Conservation (phyloP, 305 asterid species). For the Rubia occidens region DNA sequence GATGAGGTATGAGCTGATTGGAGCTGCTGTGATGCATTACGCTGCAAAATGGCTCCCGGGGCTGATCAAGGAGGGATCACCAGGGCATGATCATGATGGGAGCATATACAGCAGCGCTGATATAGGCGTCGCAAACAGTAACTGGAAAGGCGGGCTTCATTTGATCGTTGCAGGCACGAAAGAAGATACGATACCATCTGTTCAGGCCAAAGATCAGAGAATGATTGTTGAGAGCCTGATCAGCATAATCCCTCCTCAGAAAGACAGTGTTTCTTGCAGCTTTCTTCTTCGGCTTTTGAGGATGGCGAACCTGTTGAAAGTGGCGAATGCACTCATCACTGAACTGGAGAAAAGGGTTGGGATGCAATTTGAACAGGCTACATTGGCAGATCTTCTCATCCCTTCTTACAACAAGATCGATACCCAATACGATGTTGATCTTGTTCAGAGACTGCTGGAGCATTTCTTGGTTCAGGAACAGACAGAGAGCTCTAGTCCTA, state of each 20-base stretch:
- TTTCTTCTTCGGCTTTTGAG: slow-evolving; percentile 63
- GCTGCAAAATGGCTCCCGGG: slow-evolving; percentile 77
- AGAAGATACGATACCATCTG: slow-evolving; percentile 32
- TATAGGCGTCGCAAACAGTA: slow-evolving; percentile 15
- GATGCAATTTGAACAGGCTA: slow-evolving; percentile 85
- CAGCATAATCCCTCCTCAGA: slow-evolving; percentile 81
- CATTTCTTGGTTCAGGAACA: slow-evolving; percentile 86
- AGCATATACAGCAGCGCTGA: slow-evolving; percentile 25
- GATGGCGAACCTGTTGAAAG: slow-evolving; percentile 74
- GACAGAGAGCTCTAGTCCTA: slow-evolving; percentile 64
- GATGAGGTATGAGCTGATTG: slow-evolving; percentile 71
- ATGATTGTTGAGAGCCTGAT: slow-evolving; percentile 84
- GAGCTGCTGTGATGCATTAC: slow-evolving; percentile 63
- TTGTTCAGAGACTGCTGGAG: slow-evolving; percentile 84
- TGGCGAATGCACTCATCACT: slow-evolving; percentile 76
- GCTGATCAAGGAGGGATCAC: slow-evolving; percentile 36
- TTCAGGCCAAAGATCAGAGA: slow-evolving; percentile 67
- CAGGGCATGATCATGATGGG: slow-evolving; percentile 32
- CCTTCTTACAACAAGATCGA: slow-evolving; percentile 62
- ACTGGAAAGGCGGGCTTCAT: slow-evolving; percentile 78
- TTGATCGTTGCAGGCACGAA: slow-evolving; percentile 52
- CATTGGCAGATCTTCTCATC: slow-evolving; percentile 60
- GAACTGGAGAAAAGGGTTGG: slow-evolving; percentile 88
- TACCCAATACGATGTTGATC: slow-evolving; percentile 65
- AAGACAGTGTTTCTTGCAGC: slow-evolving; percentile 67